A percentile compares a stretch with the other conserved stretches of the same genome.
Conservation (phyloP, 495 filamentous ascomycete species). For the Aspergillus leporis region DNA sequence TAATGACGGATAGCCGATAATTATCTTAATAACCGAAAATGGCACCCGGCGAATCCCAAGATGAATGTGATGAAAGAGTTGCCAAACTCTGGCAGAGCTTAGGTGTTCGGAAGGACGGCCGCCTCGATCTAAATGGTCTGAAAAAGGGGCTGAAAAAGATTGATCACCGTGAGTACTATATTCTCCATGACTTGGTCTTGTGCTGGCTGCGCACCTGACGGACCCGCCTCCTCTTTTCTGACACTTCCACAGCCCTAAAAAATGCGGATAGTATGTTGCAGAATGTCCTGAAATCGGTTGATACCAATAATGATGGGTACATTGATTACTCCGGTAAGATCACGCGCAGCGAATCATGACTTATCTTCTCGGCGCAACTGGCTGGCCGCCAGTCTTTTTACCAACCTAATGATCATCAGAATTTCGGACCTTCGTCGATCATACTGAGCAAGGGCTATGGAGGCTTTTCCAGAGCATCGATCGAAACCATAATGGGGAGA, state of each 20-base stretch:
- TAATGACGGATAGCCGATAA: conserved; percentile 44
- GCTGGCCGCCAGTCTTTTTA: conserved; percentile 19
- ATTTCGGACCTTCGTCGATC: conserved; percentile 83
- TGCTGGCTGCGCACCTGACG: conserved; percentile 30
- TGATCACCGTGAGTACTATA: conserved; percentile 78
- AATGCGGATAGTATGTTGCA: conserved; percentile 86
- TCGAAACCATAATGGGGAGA: conserved; percentile 78
- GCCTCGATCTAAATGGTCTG: conserved; percentile 78
- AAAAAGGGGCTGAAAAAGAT: conserved; percentile 83
- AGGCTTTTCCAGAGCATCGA: conserved; percentile 86
- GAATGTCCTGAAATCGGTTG: conserved; percentile 75
- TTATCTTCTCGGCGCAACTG: conserved; percentile 12
- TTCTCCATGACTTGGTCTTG: conserved; percentile 23
- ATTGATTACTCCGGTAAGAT: conserved; percentile 84
- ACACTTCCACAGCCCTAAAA: conserved; percentile 69
- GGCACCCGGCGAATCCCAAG: conserved; percentile 61
- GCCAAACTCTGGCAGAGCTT: conserved; percentile 78
- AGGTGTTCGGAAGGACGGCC: conserved; percentile 72
- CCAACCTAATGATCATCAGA: conserved; percentile 55
- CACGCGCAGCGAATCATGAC: conserved; percentile 24
- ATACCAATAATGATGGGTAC: conserved; percentile 81
- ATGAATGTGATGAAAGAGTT: conserved; percentile 73
- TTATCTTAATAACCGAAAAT: conserved; percentile 38
- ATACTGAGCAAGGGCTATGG: conserved; percentile 80
- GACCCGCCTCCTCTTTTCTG: conserved; percentile 23